Evolutionary conservation across 495 filamentous ascomycete genomes (phyloP).

Genomic region (Margaritispora aquatica): DNA sequence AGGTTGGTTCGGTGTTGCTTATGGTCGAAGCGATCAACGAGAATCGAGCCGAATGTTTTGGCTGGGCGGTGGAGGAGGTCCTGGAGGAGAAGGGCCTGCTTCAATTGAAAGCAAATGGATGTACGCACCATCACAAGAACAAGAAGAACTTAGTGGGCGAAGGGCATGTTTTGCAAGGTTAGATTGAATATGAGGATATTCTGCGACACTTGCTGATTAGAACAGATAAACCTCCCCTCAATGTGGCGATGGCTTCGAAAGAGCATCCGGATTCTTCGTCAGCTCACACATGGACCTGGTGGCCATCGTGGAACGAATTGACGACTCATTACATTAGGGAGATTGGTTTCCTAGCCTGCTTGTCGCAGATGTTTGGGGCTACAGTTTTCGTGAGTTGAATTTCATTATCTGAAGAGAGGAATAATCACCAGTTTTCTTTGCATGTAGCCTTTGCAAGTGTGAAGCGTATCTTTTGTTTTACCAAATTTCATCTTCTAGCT

Average conservation of each 20-base stretch:
- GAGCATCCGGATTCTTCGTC: conserved; percentile 2
- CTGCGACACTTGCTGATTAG: neutral
- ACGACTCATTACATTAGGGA: conserved; percentile 59
- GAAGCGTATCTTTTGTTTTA: too few species aligned
- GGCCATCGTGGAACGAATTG: conserved; percentile 50
- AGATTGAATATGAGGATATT: too few species aligned
- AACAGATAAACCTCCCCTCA: conserved; percentile 15
- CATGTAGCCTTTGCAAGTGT: neutral
- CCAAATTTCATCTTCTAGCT: neutral
- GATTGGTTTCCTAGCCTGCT: conserved; percentile 61
- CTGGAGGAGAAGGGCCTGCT: conserved; percentile 29
- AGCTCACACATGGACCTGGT: conserved; percentile 48
- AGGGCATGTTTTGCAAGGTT: conserved; percentile 17
- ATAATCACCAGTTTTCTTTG: neutral
- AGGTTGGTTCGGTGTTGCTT: conserved; percentile 57
- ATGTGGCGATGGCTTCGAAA: conserved; percentile 4
- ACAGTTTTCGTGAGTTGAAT: conserved; percentile 42
- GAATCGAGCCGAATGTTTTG: conserved; percentile 60
- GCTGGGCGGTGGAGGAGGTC: conserved; percentile 57
- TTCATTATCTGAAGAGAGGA: neutral
- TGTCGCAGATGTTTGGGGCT: conserved; percentile 54
- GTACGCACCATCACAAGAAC: conserved; percentile 53
- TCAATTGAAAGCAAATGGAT: conserved; percentile 29
- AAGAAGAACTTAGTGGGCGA: conserved; percentile 39
- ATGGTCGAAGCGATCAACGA: conserved; percentile 67